A percentile compares a stretch with the other conserved stretches of the same genome.
phyloP scores from a whole-genome alignment of 805 yeast species.

The Candida quercuum region DNA sequence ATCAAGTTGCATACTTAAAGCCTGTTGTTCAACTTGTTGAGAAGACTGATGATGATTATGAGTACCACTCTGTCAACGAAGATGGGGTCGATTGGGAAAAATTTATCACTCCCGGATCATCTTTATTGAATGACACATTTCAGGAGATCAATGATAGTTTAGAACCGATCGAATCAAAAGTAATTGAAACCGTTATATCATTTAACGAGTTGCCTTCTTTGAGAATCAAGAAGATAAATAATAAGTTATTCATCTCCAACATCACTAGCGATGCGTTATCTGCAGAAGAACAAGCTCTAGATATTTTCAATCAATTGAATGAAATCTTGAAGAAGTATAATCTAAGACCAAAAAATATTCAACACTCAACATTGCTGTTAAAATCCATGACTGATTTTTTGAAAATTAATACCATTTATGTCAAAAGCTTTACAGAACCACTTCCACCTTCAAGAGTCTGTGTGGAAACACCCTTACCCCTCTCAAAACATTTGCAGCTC shows the following conservation, averaged over 20 bases:
- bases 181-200: not conserved
- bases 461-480: slow-evolving; percentile 53
- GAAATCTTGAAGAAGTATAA: slow-evolving; percentile 26
- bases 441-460: slow-evolving; percentile 90
- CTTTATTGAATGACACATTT: slow-evolving; percentile 37
- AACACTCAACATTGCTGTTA: slow-evolving; percentile 56
- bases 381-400: slow-evolving; percentile 61
- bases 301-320: slow-evolving; percentile 42
- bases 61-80: slow-evolving; percentile 15
- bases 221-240: slow-evolving; percentile 19
- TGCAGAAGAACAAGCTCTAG: slow-evolving; percentile 39
- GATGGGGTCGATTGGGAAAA: slow-evolving; percentile 18
- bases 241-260: slow-evolving; percentile 39
- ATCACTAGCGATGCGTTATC: slow-evolving; percentile 22
- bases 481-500: slow-evolving; percentile 39
- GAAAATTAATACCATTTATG: slow-evolving; percentile 57
- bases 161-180: not conserved
- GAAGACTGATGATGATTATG: slow-evolving; percentile 23
- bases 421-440: slow-evolving; percentile 45
- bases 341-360: slow-evolving; percentile 41
- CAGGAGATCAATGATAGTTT: slow-evolving; percentile 26
- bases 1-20: slow-evolving; percentile 66
- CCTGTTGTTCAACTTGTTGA: slow-evolving; percentile 47
- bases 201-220: not conserved
- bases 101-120: slow-evolving; percentile 9